phyloP scores from a whole-genome alignment of 495 filamentous ascomycete genomes.

The Parmelia sp. region DNA sequence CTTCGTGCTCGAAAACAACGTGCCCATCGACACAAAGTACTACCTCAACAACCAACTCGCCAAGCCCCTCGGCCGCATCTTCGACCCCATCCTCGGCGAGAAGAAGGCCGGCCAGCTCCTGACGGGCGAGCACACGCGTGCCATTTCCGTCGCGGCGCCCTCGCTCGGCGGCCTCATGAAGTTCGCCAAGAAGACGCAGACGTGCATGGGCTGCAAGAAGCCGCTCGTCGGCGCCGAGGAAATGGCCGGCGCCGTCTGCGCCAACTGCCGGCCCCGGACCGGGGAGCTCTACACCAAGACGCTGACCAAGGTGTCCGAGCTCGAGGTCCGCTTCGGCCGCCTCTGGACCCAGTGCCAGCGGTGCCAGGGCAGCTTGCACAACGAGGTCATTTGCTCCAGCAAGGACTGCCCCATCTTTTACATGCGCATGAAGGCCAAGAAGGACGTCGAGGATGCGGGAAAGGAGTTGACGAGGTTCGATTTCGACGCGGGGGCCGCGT shows the following conservation, averaged over 20 bases:
- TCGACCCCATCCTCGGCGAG: conserved; percentile 93
- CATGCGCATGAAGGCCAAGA: conserved; percentile 99
- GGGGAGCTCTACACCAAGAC: conserved; percentile 93
- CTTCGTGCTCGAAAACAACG: conserved; percentile 93
- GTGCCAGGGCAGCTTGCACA: conserved; percentile 95
- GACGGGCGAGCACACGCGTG: conserved; percentile 85
- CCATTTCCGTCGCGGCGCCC: conserved; percentile 84
- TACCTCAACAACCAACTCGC: conserved; percentile 98
- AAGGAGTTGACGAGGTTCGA: conserved; percentile 91
- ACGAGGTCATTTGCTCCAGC: conserved; percentile 93
- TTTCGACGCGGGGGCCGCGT: conserved; percentile 54
- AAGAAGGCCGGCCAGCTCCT: conserved; percentile 76
- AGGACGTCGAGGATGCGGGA: conserved; percentile 91
- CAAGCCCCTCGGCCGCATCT: conserved; percentile 89
- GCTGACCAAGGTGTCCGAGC: conserved; percentile 74
- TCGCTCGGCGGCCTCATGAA: conserved; percentile 93
- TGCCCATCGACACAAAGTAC: conserved; percentile 97
- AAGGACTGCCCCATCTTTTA: conserved; percentile 99
- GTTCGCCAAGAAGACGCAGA: conserved; percentile 93
- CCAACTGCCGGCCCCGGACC: conserved; percentile 72
- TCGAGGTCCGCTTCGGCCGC: conserved; percentile 87
- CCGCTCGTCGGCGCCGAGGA: conserved; percentile 75
- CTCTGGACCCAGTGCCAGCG: conserved; percentile 98
- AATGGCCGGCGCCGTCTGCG: conserved; percentile 78
- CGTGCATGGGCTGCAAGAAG: conserved; percentile 98